Base-by-base conservation (phyloP, 495 filamentous ascomycete genomes). In the Annulohypoxylon moriforme region DNA sequence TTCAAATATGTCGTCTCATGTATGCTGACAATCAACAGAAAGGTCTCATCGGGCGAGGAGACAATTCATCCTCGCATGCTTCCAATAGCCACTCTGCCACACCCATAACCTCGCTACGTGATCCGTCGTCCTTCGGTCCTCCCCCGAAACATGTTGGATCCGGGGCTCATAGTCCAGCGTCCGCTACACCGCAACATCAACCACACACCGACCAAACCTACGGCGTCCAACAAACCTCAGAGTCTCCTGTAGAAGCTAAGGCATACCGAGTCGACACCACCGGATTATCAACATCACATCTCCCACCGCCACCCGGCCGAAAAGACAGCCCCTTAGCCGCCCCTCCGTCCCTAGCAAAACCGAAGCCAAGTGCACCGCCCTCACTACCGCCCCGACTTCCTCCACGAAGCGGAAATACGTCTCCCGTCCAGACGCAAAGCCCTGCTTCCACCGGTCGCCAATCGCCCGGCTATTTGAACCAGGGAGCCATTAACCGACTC, bases 61-160 rank as follows among this genome's bases (percentile, higher is more conserved):
- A 82, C 38, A 72, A 74, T 5, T 62, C 66, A 13, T 55, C 68
- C 22, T 11, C 60, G 10, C 34, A 34, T 24, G 31, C 60, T 34
- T 18, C 55, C 33, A 60, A 59, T 4, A 18, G 7, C 6, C 81
- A 91, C 74, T 81, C 87, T 69, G 88, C 93, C 16, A 82, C 84
- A 4, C 95, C 96, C 1, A 78, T 97, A n/a, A 86, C 89, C 3
- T 84, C 91, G 1, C 84, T 99, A 18, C 90, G 91, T 74, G 96
- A 99, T 78, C 95, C 96, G 1, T 77, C 88, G 0, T 86, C 90
- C 11, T 98, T 99, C 78, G 93, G 87, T 2, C 93, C 95, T 34
- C 95, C 95, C 20, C 95, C 95, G 3, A 97, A 91, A 69, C 82
- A 70, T 4, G 47, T 73, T n/a, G 71, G 77, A 82, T 63, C 79